These are phyloP conservation scores for Aspergillus transmontanensis DNA, from an alignment of 2,329 filamentous ascomycete genomes.

Conservation along the genomic window DNA sequence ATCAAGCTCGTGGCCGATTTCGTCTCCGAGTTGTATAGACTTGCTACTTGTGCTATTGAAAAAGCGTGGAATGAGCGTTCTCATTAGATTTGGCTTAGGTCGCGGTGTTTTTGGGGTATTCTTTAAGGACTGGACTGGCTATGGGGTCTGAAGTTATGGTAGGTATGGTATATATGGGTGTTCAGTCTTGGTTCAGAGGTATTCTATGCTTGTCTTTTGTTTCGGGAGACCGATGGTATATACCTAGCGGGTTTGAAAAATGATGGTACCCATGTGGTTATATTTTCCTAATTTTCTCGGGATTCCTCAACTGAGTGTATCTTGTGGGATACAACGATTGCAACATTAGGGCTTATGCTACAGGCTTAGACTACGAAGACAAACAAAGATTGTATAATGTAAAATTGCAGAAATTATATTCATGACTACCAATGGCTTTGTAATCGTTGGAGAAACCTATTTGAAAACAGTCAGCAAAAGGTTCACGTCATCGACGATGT, in stretches of 20 bases:
- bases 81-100: background rate
- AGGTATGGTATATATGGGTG: background rate
- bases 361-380: background rate
- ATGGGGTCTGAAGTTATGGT: background rate
- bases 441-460: background rate
- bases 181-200: background rate
- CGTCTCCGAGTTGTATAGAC: conserved; percentile 47
- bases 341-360: background rate
- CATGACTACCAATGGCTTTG: background rate
- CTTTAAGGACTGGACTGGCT: background rate
- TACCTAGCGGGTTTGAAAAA: background rate
- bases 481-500: background rate
- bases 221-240: background rate
- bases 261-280: background rate
- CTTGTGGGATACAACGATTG: background rate
- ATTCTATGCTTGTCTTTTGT: background rate
- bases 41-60: conserved; percentile 49
- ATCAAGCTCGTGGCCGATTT: conserved; percentile 48
- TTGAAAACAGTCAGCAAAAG: conserved; percentile 10
- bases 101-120: background rate
- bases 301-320: background rate
- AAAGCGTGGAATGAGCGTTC: conserved; percentile 37
- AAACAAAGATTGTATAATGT: background rate
- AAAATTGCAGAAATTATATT: background rate
- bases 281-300: background rate